Conservation (phyloP, 495 filamentous ascomycete genomes). For the Cairneyella variabilis region DNA sequence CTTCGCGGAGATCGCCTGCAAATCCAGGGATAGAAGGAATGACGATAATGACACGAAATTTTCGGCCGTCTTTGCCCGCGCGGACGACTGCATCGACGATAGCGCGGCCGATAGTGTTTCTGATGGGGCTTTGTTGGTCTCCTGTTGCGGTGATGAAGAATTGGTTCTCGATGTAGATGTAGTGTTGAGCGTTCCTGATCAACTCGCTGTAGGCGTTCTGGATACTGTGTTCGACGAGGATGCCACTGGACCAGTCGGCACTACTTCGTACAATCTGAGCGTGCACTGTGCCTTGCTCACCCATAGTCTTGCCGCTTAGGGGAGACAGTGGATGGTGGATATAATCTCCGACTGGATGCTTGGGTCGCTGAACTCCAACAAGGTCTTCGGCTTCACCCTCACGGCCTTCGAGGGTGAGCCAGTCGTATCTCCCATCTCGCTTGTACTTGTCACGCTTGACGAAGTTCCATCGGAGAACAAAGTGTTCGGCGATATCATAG, state of each 20-base stretch:
- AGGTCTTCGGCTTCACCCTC: constrained; percentile 76
- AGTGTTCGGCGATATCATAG: constrained; percentile 95
- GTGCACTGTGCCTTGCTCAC: constrained; percentile 64
- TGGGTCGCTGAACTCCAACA: constrained; percentile 79
- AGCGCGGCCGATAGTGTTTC: constrained; percentile 80
- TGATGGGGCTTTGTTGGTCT: constrained; percentile 75
- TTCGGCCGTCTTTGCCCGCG: constrained; percentile 78
- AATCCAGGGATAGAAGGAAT: constrained; percentile 93
- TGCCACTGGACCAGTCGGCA: constrained; percentile 92
- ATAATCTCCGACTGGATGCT: constrained; percentile 83
- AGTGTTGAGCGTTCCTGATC: constrained; percentile 82
- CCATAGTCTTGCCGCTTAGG: constrained; percentile 44
- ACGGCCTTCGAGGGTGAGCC: constrained; percentile 79
- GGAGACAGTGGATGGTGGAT: constrained; percentile 72
- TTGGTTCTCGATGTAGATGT: constrained; percentile 96
- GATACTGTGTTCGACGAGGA: constrained; percentile 83
- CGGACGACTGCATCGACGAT: constrained; percentile 87
- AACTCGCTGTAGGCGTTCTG: constrained; percentile 87
- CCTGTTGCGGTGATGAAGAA: constrained; percentile 97
- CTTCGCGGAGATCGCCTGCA: constrained; percentile 80
- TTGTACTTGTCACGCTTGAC: constrained; percentile 98
- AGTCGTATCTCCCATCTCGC: constrained; percentile 71
- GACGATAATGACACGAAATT: constrained; percentile 85
- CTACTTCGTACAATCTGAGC: constrained; percentile 86
- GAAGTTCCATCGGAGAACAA: constrained; percentile 94